phyloP scores from a whole-genome alignment of 306 rosid species.

The Ormosia emarginata region DNA sequence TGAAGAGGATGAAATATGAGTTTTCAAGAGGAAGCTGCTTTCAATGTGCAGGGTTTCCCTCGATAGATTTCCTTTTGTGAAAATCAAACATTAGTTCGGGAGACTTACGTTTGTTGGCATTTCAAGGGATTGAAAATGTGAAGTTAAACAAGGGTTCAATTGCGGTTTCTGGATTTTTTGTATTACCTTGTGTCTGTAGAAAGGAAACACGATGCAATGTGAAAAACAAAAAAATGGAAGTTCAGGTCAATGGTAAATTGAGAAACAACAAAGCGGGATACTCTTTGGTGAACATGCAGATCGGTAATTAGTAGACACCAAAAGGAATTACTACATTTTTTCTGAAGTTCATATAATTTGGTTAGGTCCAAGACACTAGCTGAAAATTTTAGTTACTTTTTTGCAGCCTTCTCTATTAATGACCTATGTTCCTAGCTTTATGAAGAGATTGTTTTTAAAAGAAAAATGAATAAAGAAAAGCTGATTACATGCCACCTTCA shows the following conservation, averaged over 20 bases:
- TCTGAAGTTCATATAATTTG: too few species aligned
- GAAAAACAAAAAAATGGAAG: not conserved
- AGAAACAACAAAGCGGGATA: too few species aligned
- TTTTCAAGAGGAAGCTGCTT: not conserved
- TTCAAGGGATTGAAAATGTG: not conserved
- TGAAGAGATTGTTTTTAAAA: too few species aligned
- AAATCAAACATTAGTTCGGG: not conserved
- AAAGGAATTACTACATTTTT: too few species aligned
- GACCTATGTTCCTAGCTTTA: too few species aligned
- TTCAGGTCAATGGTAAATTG: not conserved
- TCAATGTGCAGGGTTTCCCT: not conserved
- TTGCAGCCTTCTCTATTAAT: too few species aligned
- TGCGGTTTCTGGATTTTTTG: not conserved
- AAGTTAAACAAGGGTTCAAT: not conserved
- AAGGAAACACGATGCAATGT: not conserved
- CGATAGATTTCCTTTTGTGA: not conserved
- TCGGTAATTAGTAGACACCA: too few species aligned
- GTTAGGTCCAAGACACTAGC: too few species aligned
- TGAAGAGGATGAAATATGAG: constrained; percentile 81
- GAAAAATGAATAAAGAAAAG: too few species aligned
- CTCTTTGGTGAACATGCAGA: too few species aligned
- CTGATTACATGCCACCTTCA: too few species aligned
- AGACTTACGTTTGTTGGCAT: not conserved
- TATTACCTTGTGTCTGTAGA: not conserved
- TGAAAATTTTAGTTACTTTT: too few species aligned